Evolutionary conservation across 2,329 filamentous ascomycete species (phyloP).

Genomic region (Alternaria gansuensis): DNA sequence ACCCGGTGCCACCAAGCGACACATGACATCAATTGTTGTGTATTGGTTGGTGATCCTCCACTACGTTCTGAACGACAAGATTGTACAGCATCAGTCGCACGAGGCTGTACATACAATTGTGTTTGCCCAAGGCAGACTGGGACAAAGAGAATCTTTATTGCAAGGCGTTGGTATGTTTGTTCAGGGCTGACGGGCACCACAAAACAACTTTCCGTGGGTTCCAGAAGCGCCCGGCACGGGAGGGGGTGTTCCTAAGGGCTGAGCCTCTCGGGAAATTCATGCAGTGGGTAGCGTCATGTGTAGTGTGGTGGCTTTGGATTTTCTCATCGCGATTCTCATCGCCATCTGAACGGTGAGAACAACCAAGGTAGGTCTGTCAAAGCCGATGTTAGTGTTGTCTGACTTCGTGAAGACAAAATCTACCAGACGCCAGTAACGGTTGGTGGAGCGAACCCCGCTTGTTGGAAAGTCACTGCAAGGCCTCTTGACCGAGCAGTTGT

Average conservation of each 20-base stretch:
- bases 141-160: neutral
- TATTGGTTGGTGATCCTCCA: neutral
- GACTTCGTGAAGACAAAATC: neutral
- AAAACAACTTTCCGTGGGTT: slow-evolving; percentile 2
- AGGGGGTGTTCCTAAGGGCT: slow-evolving; percentile 5
- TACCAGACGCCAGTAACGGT: neutral
- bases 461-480: neutral
- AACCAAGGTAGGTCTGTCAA: neutral
- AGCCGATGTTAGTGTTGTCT: neutral
- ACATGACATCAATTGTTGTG: neutral
- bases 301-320: slow-evolving; percentile 8
- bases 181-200: slow-evolving; percentile 7
- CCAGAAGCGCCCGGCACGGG: slow-evolving; percentile 10
- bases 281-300: slow-evolving; percentile 2
- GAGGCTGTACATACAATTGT: slow-evolving; percentile 9
- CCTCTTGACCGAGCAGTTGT: neutral
- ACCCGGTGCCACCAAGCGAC: neutral
- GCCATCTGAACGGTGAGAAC: slow-evolving; percentile 1
- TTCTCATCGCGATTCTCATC: neutral
- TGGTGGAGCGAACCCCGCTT: slow-evolving; percentile 1
- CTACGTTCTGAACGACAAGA: too few relatives aligned
- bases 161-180: neutral
- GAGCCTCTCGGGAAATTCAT: slow-evolving; percentile 15
- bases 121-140: slow-evolving; percentile 18
- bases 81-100: slow-evolving; percentile 7